A percentile compares a stretch with the other conserved stretches of the same genome.
phyloP scores from a whole-genome alignment of 495 filamentous ascomycete genomes.

The Cercophora newfieldiana region DNA sequence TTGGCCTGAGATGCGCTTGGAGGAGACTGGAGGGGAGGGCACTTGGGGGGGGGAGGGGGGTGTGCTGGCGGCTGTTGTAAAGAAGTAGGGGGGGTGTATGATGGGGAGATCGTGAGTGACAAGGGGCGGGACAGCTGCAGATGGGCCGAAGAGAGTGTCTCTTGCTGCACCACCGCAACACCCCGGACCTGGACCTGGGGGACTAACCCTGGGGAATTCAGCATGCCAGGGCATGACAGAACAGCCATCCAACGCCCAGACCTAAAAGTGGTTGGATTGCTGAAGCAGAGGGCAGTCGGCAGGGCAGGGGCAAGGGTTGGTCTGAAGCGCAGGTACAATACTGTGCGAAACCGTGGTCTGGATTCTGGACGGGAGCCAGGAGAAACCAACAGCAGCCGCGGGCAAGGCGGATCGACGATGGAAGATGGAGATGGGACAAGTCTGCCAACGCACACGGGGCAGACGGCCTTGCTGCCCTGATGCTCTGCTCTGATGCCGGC shows the following conservation, averaged over 20 bases:
- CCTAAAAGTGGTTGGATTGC: not conserved
- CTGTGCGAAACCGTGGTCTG: not conserved
- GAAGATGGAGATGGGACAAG: constrained; percentile 20
- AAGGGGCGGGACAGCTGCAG: constrained; percentile 10
- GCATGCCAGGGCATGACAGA: constrained; percentile 1
- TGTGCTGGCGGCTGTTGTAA: constrained; percentile 4
- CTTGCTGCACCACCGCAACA: not conserved
- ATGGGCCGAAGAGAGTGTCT: constrained; percentile 6
- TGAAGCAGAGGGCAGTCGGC: not conserved
- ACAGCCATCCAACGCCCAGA: not conserved
- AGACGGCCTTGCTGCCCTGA: not conserved
- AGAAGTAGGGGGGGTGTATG: constrained; percentile 5
- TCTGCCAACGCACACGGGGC: constrained; percentile 25
- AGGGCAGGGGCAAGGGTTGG: not conserved
- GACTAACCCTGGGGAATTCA: constrained; percentile 4
- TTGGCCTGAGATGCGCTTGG: constrained; percentile 9
- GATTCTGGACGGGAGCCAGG: not conserved
- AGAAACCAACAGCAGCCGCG: constrained; percentile 9
- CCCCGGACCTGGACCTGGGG: constrained; percentile 13
- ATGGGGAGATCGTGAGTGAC: constrained; percentile 16
- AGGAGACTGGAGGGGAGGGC: not conserved
- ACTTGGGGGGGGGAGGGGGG: not conserved
- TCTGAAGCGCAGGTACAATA: not conserved
- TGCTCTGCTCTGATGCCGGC: not conserved
- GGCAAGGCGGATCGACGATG: constrained; percentile 13